phyloP scores from a whole-genome alignment of 2,329 filamentous ascomycete species.

The Hypocrella siamensis region DNA sequence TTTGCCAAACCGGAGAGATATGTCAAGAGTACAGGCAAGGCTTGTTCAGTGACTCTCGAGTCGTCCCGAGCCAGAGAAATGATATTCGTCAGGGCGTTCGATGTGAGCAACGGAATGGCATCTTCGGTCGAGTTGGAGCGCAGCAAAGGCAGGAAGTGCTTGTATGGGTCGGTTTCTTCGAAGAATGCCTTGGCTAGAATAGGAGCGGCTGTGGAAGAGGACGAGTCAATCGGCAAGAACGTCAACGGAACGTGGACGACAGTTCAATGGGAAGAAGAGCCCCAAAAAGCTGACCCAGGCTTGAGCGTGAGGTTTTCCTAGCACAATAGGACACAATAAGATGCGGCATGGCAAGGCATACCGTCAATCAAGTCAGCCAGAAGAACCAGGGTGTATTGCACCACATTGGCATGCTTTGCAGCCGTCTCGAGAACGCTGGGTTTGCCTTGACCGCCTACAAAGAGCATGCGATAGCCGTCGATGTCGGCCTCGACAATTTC shows the following conservation, averaged over 20 bases:
- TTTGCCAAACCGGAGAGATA: slow-evolving; percentile 77
- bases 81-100: slow-evolving; percentile 69
- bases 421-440: slow-evolving; percentile 68
- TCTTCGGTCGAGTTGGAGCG: slow-evolving; percentile 64
- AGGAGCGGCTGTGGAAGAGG: slow-evolving; percentile 48
- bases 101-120: slow-evolving; percentile 76
- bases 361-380: slow-evolving; percentile 76
- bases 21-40: slow-evolving; percentile 67
- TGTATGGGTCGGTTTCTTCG: slow-evolving; percentile 61
- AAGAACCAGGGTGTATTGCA: slow-evolving; percentile 89
- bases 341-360: slow-evolving; percentile 24
- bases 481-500: slow-evolving; percentile 69
- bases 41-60: slow-evolving; percentile 51
- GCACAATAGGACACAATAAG: not conserved
- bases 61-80: slow-evolving; percentile 53
- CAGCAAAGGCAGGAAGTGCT: slow-evolving; percentile 71
- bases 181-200: slow-evolving; percentile 62
- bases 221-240: not conserved
- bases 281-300: too few relatives aligned
- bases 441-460: slow-evolving; percentile 60
- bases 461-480: slow-evolving; percentile 62
- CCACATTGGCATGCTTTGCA: slow-evolving; percentile 72
- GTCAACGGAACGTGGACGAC: not conserved
- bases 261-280: too few relatives aligned
- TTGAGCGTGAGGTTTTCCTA: too few relatives aligned